Percentiles rank a stretch among this genome's conserved stretches.
Conservation (phyloP, 495 filamentous ascomycete species). For the Penicillium taxi region DNA sequence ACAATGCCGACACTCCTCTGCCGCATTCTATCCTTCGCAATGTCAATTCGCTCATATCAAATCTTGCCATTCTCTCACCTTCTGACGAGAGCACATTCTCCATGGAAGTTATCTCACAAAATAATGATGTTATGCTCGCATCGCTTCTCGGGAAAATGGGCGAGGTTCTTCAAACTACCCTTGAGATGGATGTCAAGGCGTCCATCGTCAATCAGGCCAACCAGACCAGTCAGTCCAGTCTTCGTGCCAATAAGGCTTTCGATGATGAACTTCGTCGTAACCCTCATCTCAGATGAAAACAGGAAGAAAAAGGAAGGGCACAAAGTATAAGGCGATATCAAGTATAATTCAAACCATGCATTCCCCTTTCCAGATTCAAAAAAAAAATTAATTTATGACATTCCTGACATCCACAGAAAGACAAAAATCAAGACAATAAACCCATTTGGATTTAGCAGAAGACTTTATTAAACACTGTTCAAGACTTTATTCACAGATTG, state of each 20-base stretch:
- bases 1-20: constrained; percentile 24
- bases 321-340: no score
- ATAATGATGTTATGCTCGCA: constrained; percentile 70
- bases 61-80: constrained; percentile 46
- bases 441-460: no score
- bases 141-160: constrained; percentile 62
- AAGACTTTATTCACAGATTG: no score
- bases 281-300: no score
- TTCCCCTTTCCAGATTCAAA: no score
- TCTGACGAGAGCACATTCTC: constrained; percentile 48
- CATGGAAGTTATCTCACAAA: constrained; percentile 58
- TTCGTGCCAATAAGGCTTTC: constrained; percentile 20
- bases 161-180: constrained; percentile 54
- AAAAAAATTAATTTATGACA: no score
- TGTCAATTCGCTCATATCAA: constrained; percentile 47
- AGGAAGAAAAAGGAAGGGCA: no score
- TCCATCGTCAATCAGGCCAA: constrained; percentile 50
- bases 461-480: no score
- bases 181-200: constrained; percentile 67
- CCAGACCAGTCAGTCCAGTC: constrained; percentile 18
- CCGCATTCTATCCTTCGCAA: constrained; percentile 49
- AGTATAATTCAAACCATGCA: no score
- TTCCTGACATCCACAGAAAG: no score
- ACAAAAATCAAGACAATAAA: no score
- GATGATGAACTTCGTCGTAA: constrained; percentile 29